Conservation (phyloP, 2,329 filamentous ascomycete genomes). For the Diaporthe destruens region DNA sequence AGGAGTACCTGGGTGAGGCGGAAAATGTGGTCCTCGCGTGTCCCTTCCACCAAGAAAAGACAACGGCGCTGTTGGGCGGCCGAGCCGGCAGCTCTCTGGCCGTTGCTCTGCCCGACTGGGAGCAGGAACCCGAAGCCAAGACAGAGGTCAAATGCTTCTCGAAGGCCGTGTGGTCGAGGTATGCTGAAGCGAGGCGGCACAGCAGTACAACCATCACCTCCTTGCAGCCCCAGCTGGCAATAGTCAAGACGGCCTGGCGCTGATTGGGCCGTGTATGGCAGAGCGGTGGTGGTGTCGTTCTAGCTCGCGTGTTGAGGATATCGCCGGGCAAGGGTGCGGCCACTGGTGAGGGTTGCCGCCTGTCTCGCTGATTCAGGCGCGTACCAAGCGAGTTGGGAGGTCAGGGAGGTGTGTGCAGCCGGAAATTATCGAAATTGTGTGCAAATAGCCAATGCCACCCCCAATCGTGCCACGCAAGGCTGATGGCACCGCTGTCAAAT, state of each 20-base stretch:
- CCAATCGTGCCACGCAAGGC: constrained; percentile 33
- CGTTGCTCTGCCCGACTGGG: constrained; percentile 35
- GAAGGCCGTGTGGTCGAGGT: constrained; percentile 32
- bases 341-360: constrained; percentile 14
- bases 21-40: constrained; percentile 29
- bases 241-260: constrained; percentile 33
- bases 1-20: constrained; percentile 21
- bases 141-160: constrained; percentile 35
- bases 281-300: constrained; percentile 10
- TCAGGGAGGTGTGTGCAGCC: constrained; percentile 28
- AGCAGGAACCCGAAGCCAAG: constrained; percentile 30
- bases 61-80: constrained; percentile 11
- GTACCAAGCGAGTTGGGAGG: constrained; percentile 27
- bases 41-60: constrained; percentile 7
- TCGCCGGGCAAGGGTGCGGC: constrained; percentile 23
- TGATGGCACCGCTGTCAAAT: constrained; percentile 37
- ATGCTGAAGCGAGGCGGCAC: constrained; percentile 39
- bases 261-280: constrained; percentile 34
- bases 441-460: constrained; percentile 34
- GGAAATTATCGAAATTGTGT: constrained; percentile 42
- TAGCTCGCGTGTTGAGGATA: constrained; percentile 21
- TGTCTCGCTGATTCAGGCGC: constrained; percentile 28
- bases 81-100: constrained; percentile 34
- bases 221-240: constrained; percentile 37
- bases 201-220: constrained; percentile 34